Conservation (phyloP, 129 eudicot species). For the Saussurea involucrata region DNA sequence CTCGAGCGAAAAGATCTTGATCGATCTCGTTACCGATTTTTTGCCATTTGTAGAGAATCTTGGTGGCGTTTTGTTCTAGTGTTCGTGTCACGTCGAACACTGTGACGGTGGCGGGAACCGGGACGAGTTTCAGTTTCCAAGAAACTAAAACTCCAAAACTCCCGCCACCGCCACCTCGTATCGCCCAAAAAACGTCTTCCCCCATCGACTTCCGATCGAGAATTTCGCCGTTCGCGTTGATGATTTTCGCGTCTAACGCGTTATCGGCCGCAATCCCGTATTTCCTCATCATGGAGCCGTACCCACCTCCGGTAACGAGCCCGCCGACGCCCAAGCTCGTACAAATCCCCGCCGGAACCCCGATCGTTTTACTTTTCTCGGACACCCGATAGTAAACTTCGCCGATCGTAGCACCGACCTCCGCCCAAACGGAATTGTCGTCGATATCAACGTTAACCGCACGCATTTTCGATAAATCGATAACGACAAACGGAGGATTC, state of each 20-base stretch:
- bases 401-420: slow-evolving; percentile 36
- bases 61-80: slow-evolving; percentile 13
- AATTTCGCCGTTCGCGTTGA: slow-evolving; percentile 24
- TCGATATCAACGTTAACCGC: slow-evolving; percentile 14
- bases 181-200: slow-evolving; percentile 37
- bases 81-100: slow-evolving; percentile 21
- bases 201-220: slow-evolving; percentile 33
- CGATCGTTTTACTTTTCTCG: slow-evolving; percentile 26
- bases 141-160: slow-evolving; percentile 29
- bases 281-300: slow-evolving; percentile 34
- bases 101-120: slow-evolving; percentile 27
- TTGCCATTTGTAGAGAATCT: slow-evolving; percentile 14
- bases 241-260: slow-evolving; percentile 25
- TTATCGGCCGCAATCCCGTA: slow-evolving; percentile 34
- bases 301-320: slow-evolving; percentile 31
- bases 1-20: slow-evolving; percentile 26
- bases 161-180: slow-evolving; percentile 37
- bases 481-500: slow-evolving; percentile 8
- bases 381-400: slow-evolving; percentile 37
- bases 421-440: slow-evolving; percentile 28
- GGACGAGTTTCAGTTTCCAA: slow-evolving; percentile 23
- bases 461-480: slow-evolving; percentile 31
- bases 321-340: slow-evolving; percentile 39
- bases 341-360: slow-evolving; percentile 33
- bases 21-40: slow-evolving; percentile 21